Percentiles rank a stretch among this genome's conserved stretches.
Conservation (phyloP, 495 filamentous ascomycete genomes). For the Daldinia bambusicola region DNA sequence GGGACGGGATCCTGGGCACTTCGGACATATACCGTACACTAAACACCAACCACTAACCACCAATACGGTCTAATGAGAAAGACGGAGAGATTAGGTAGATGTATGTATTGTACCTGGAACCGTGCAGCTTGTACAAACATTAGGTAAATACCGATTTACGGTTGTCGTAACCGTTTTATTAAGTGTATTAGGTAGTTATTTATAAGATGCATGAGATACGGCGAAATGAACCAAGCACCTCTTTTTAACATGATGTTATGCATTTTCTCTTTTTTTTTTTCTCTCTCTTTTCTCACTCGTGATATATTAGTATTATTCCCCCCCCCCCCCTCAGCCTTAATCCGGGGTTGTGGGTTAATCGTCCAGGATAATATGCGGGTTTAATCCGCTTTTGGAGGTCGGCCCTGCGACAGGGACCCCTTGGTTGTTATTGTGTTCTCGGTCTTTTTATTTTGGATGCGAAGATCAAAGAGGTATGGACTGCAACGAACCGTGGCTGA, state of each 20-base stretch:
- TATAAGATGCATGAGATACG: slow-evolving; percentile 22
- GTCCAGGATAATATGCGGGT: neutral
- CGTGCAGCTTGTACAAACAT: slow-evolving; percentile 16
- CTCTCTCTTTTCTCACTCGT: too few species aligned
- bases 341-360: neutral
- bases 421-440: neutral
- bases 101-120: neutral
- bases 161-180: slow-evolving; percentile 3
- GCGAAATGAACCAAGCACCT: slow-evolving; percentile 26
- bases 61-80: neutral
- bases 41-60: too few species aligned
- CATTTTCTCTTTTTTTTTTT: neutral
- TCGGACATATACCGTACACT: neutral
- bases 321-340: neutral
- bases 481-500: neutral
- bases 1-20: neutral
- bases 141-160: slow-evolving; percentile 10
- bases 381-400: neutral
- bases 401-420: slow-evolving; percentile 1
- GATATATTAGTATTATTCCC: neutral
- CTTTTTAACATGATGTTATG: neutral
- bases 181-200: slow-evolving; percentile 20
- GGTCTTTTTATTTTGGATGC: slow-evolving; percentile 5
- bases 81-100: too few species aligned
- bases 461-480: slow-evolving; percentile 5